Base-by-base conservation (phyloP, 371 early-diverging fungal species). In the Globomyces sp. region DNA sequence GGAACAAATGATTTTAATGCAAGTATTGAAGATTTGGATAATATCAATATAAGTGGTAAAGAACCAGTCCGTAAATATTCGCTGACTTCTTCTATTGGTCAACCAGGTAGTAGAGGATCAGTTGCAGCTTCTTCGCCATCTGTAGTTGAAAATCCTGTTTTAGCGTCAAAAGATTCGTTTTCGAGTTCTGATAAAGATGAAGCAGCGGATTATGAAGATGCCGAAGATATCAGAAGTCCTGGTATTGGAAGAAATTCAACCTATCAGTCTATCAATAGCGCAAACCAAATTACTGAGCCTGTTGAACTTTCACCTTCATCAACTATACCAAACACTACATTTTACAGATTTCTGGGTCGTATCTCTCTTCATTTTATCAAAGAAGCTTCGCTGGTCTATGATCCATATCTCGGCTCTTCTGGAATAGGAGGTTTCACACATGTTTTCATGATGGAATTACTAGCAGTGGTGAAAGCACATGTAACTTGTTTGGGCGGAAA, bases 321-420 rank as follows among this genome's bases (percentile, higher is more conserved):
- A 39, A 80, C 74, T 60, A 67, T 91, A 48, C 91, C 89, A 2
- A 73, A 77, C 39, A 65, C 76, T 10, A 66, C 64, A 1, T 74
- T 83, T 36, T 75, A 73, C 3, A 76, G 77, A 11, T 77, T 84
- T 53, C 71, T 90, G 40, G 91, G 91, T 39, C 80, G 85, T 9
- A 65, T 91, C 0, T 86, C 87, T 0, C 75, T 90, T 34, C 91
- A 91, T 65, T 91, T 91, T 70, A 85, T 91, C 46, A 88, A 89
- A 55, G 91, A 91, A 65, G 74, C 82, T 1, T 80, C 79, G 43
- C 76, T 86, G 53, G 53, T 75, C 36, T 80, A 79, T 57, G 85
- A 84, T 41, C 69, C 78, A 24, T 82, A 80, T 6, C 71, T 80
- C 68, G 85, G 83, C 8, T 45, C 36, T 4, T 66, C 53, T 1